Percentiles rank a stretch among this genome's conserved stretches.
Evolutionary conservation across 495 filamentous ascomycete genomes (phyloP).

Genomic region (Delitschia confertaspora): DNA sequence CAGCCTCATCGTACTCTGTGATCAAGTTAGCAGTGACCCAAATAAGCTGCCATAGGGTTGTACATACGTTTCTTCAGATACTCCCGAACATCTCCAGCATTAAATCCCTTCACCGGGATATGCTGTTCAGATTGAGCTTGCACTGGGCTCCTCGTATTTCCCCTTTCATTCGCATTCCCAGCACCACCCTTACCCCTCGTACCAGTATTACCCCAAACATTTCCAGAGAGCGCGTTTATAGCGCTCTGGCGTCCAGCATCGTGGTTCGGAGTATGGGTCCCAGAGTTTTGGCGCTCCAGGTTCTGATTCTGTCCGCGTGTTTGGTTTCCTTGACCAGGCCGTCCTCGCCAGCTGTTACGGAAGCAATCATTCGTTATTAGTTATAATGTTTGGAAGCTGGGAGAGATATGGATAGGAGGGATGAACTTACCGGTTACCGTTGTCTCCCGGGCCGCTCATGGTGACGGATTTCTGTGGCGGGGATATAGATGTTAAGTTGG

Average conservation of each 20-base stretch:
- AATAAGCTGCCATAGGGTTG: background rate
- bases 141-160: slow-evolving; percentile 1
- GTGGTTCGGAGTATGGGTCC: slow-evolving; percentile 22
- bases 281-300: slow-evolving; percentile 11
- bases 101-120: slow-evolving; percentile 24
- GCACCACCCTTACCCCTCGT: slow-evolving; percentile 21
- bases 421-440: slow-evolving; percentile 20
- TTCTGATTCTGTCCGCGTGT: slow-evolving; percentile 4
- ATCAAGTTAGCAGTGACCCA: slow-evolving; percentile 3
- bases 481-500: slow-evolving; percentile 1
- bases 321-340: slow-evolving; percentile 10
- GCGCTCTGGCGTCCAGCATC: slow-evolving; percentile 17
- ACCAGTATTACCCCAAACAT: slow-evolving; percentile 19
- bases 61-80: slow-evolving; percentile 28
- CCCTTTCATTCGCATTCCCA: slow-evolving; percentile 8
- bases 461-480: slow-evolving; percentile 4
- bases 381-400: slow-evolving; percentile 4
- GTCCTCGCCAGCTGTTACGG: too few species aligned
- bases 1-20: slow-evolving; percentile 12
- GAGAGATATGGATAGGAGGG: background rate
- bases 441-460: slow-evolving; percentile 28
- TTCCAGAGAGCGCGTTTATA: slow-evolving; percentile 17
- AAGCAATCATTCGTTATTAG: too few species aligned
- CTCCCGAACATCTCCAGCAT: slow-evolving; percentile 25
- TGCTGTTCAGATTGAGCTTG: slow-evolving; percentile 13